Conservation (phyloP, 2,329 filamentous ascomycete genomes). For the Periconia sp. region DNA sequence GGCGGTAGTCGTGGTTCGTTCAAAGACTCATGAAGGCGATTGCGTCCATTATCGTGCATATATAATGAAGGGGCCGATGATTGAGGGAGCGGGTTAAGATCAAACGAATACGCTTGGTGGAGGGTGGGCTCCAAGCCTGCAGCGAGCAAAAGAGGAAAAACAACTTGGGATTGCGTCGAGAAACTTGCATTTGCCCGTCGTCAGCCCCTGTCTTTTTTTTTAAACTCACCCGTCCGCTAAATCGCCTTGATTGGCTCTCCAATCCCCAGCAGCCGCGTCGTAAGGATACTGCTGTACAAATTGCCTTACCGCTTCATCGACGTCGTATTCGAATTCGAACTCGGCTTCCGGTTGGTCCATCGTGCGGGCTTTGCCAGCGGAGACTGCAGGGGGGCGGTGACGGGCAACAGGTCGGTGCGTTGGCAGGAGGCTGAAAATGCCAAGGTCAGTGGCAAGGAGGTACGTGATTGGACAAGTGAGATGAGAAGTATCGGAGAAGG, state of each 20-base stretch:
- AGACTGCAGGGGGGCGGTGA: conserved; percentile 2
- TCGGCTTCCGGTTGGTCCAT: conserved; percentile 16
- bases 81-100: neutral
- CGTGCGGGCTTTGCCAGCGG: conserved; percentile 2
- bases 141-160: too few species aligned
- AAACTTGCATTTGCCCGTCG: conserved; percentile 13
- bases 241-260: conserved; percentile 4
- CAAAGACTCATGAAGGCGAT: too few species aligned
- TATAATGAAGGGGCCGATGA: neutral
- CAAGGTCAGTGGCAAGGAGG: conserved; percentile 7
- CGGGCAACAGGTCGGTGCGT: conserved; percentile 4
- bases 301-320: conserved; percentile 7
- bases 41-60: too few species aligned
- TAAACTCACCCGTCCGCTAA: conserved; percentile 14
- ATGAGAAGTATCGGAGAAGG: conserved; percentile 4
- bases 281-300: conserved; percentile 2
- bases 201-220: conserved; percentile 29
- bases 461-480: conserved; percentile 13
- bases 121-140: too few species aligned
- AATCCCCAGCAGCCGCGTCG: neutral
- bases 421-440: conserved; percentile 18
- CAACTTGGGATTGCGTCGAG: neutral
- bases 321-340: conserved; percentile 6
- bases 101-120: too few species aligned
- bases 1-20: too few species aligned